Evolutionary conservation across 257 asterid genomes (phyloP), one percentile per base, ranked within the genome.

Genomic region (Knoxia roxburghii): DNA sequence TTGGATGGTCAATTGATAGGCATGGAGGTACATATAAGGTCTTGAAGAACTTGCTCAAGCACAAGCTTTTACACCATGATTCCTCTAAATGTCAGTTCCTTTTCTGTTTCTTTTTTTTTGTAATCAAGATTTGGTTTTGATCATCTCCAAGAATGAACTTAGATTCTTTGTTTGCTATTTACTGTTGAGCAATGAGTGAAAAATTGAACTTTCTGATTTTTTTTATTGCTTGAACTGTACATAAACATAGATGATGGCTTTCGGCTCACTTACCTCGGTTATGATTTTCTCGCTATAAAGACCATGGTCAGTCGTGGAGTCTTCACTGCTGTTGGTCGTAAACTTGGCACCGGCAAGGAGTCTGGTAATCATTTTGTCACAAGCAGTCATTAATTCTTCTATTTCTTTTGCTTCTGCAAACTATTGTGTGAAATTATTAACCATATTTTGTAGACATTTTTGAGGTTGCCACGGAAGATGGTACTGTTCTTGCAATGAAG

Each of bases 21-120:
- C 97, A 87, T 67, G 99, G 99, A 48, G 99, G 99, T 54, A 85
- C 99, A 40, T 90, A 94, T 73, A 94, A 94, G 84, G 96, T 94
- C 51, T 70, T 94, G 88, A 90, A 85, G 89, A 94, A 90, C 82
- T 84, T 90, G 88, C 96, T 94, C 5, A 94, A 84, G 85, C 87
- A 90, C 89, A 94, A 94, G 85, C 91, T 94, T 57, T 40, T 90
- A 80, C 99, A 94, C 78, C 99, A 94, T 14, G 99, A 94, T 77
- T 74, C 97, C 71, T 84, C 97, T 67, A 94, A 94, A 78, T 94
- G 99, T 90, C 64, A 18, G 27, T 39, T 68, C 66, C 61, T 4
- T 72, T 20, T 45, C 48, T 24, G 0, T 12, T 6, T 13, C 15
- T 24, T 9, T 33, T 18, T 23, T 35, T 7, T 49, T 17, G 0